phyloP scores from a whole-genome alignment of 1,284 basidiomycete species.

The Sanguinoderma infundibulare region DNA sequence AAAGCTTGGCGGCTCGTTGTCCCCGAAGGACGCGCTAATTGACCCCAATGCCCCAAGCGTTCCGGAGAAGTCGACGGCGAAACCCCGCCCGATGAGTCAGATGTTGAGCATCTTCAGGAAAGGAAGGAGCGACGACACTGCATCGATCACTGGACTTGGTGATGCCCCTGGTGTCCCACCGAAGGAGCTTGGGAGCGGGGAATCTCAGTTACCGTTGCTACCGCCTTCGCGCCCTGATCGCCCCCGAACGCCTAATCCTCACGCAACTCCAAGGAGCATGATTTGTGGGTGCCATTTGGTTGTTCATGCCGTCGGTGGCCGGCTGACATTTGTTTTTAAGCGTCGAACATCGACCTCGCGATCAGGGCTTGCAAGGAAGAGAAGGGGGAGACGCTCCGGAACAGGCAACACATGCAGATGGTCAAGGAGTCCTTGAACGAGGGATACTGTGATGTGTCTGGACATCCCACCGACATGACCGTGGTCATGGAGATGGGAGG shows the following conservation, averaged over 20 bases:
- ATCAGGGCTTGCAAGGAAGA: conserved; percentile 80
- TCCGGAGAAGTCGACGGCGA: conserved; percentile 1
- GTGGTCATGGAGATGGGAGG: conserved; percentile 68
- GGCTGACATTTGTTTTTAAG: conserved; percentile 37
- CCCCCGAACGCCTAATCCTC: conserved; percentile 23
- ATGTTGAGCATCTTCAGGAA: conserved; percentile 13
- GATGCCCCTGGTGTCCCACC: conserved; percentile 15
- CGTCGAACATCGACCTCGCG: conserved; percentile 75
- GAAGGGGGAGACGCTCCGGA: conserved; percentile 62
- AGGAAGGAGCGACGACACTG: conserved; percentile 4
- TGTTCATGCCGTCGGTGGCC: not conserved
- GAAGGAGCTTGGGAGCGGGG: conserved; percentile 32
- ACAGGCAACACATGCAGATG: conserved; percentile 69
- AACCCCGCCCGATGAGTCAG: conserved; percentile 15
- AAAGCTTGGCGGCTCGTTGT: not conserved
- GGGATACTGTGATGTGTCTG: conserved; percentile 84
- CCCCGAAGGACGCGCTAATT: conserved; percentile 4
- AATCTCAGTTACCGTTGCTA: conserved; percentile 32
- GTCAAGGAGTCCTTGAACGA: conserved; percentile 80
- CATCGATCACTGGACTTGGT: not conserved
- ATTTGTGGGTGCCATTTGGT: conserved; percentile 57
- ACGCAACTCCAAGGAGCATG: conserved; percentile 60
- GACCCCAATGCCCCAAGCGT: not conserved
- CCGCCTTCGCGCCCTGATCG: conserved; percentile 12
- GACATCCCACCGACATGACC: conserved; percentile 65